phyloP scores from a whole-genome alignment of 2,329 filamentous ascomycete species.

The Botryotinia calthae region DNA sequence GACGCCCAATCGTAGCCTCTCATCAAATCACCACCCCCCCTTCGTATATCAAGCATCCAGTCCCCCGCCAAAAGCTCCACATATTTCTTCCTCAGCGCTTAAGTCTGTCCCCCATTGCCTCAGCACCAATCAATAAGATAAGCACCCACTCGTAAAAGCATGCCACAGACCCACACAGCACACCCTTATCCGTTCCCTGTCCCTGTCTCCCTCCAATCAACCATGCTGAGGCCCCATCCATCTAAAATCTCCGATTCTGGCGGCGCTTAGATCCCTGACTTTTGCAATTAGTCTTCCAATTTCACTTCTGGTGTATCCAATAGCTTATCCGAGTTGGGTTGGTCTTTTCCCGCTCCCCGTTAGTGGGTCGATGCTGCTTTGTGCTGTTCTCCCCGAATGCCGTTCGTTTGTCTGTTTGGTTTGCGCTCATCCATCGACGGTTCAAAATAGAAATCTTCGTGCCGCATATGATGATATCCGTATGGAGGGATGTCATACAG shows the following conservation, averaged over 20 bases:
- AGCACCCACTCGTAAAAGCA: not conserved
- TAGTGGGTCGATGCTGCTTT: slow-evolving; percentile 5
- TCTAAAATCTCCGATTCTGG: slow-evolving; percentile 2
- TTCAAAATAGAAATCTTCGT: not conserved
- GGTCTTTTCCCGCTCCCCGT: not conserved
- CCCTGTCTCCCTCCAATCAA: not conserved
- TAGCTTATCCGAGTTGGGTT: not conserved
- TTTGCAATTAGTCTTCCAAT: not conserved
- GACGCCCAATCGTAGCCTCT: not conserved
- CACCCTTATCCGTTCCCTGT: not conserved
- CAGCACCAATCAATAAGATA: not conserved
- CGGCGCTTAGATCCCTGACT: slow-evolving; percentile 19
- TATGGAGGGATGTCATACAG: not conserved
- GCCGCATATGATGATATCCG: not conserved
- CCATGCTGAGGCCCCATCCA: not conserved
- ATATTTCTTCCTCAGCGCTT: slow-evolving; percentile 11
- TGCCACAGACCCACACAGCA: not conserved
- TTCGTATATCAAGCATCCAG: not conserved
- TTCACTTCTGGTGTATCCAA: not conserved
- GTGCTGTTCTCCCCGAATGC: not conserved
- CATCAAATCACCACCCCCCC: not conserved
- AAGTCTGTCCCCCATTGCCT: not conserved
- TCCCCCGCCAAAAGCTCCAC: slow-evolving; percentile 9
- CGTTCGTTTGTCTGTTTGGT: not conserved
- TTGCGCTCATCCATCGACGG: not conserved